A percentile compares a stretch with the other conserved stretches of the same genome.
phyloP scores from a whole-genome alignment of 1,284 basidiomycete genomes.

The Schizophyllum amplum region DNA sequence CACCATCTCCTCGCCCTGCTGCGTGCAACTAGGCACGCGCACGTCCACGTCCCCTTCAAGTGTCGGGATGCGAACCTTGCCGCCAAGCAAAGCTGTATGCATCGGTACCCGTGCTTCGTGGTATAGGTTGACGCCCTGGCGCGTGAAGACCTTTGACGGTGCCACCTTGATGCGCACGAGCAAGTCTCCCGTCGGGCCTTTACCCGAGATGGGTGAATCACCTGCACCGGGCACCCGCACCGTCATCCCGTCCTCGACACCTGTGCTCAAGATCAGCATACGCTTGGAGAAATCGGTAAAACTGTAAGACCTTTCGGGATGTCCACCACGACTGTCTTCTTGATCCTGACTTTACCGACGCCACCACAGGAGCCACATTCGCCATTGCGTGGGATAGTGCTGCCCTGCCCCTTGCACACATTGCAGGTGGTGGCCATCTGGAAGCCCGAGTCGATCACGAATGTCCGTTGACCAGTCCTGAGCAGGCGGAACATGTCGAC shows the following conservation, averaged over 20 bases:
- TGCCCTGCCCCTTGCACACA: slow-evolving; percentile 80
- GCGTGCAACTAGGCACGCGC: slow-evolving; percentile 87
- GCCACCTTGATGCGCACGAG: slow-evolving; percentile 84
- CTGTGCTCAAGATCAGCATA: slow-evolving; percentile 28
- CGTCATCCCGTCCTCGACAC: slow-evolving; percentile 96
- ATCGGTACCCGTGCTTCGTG: slow-evolving; percentile 90
- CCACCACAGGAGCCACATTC: slow-evolving; percentile 83
- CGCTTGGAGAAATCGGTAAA: background rate
- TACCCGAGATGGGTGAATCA: slow-evolving; percentile 78
- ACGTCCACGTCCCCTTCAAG: slow-evolving; percentile 96
- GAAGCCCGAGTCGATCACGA: slow-evolving; percentile 92
- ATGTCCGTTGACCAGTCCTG: slow-evolving; percentile 88
- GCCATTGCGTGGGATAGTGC: slow-evolving; percentile 70
- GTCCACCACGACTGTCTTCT: slow-evolving; percentile 75
- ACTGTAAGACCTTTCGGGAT: slow-evolving; percentile 67
- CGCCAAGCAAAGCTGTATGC: slow-evolving; percentile 88
- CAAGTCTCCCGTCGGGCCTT: slow-evolving; percentile 78
- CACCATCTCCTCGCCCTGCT: slow-evolving; percentile 96
- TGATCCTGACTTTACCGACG: slow-evolving; percentile 79
- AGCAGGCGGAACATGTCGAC: slow-evolving; percentile 74
- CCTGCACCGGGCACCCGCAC: slow-evolving; percentile 81
- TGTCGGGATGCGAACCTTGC: slow-evolving; percentile 88
- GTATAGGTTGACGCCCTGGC: slow-evolving; percentile 91
- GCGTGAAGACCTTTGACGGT: slow-evolving; percentile 78
- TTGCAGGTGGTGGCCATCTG: slow-evolving; percentile 94